Conservation (phyloP, 1,284 basidiomycete genomes). For the Sporisorium scitamineum region DNA sequence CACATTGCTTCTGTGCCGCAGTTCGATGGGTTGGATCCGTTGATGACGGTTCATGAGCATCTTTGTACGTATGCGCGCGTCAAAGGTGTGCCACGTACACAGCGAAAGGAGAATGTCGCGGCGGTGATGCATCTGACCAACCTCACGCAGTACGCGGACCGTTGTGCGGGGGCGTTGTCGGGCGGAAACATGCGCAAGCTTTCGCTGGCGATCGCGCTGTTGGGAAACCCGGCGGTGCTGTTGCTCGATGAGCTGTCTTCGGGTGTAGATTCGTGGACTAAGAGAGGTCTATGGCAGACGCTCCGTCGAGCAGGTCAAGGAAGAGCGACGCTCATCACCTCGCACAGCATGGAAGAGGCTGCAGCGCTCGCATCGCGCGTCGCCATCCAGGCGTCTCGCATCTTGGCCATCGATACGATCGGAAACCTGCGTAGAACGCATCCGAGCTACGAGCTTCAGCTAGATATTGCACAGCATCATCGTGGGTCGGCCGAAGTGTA, state of each 20-base stretch:
- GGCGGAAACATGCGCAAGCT: conserved; percentile 80
- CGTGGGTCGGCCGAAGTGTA: conserved; percentile 52
- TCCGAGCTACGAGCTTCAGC: conserved; percentile 82
- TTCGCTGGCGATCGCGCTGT: conserved; percentile 80
- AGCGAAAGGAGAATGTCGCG: conserved; percentile 75
- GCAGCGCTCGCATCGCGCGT: conserved; percentile 76
- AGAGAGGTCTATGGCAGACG: conserved; percentile 83
- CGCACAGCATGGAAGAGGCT: conserved; percentile 86
- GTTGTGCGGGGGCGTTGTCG: conserved; percentile 79
- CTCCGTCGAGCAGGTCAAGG: conserved; percentile 75
- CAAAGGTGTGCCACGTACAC: conserved; percentile 75
- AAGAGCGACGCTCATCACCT: conserved; percentile 69
- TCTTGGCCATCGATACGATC: conserved; percentile 77
- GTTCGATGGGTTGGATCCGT: conserved; percentile 82
- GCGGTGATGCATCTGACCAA: conserved; percentile 76
- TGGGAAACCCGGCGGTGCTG: conserved; percentile 81
- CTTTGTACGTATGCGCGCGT: conserved; percentile 71
- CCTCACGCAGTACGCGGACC: conserved; percentile 76
- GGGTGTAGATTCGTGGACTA: conserved; percentile 84
- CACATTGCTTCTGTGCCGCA: conserved; percentile 73
- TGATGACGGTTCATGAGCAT: conserved; percentile 82
- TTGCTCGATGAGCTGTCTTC: conserved; percentile 86
- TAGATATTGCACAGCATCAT: conserved; percentile 74
- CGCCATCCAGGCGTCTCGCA: conserved; percentile 16
- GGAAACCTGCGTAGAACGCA: conserved; percentile 76